Percentiles rank a stretch among this genome's conserved stretches.
phyloP scores from a whole-genome alignment of 2,329 filamentous ascomycete genomes.

The Aaosphaeria pasadenensis region DNA sequence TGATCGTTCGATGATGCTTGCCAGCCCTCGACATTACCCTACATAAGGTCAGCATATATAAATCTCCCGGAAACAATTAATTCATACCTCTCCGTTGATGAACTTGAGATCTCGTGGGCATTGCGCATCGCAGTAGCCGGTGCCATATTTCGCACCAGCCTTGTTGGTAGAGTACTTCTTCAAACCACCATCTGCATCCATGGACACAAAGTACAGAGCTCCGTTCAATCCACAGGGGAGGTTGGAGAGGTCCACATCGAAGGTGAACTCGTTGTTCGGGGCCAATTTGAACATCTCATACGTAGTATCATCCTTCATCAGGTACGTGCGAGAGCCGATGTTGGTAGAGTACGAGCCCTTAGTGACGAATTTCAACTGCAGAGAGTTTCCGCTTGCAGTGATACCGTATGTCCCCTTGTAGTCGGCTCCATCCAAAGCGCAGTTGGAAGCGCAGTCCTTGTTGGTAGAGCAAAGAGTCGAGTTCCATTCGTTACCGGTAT shows the following conservation, averaged over 20 bases:
- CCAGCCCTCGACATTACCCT: slow-evolving; percentile 56
- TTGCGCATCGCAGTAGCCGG: slow-evolving; percentile 36
- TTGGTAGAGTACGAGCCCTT: slow-evolving; percentile 18
- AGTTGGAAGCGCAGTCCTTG: slow-evolving; percentile 47
- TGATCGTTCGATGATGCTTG: slow-evolving; percentile 47
- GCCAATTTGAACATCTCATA: slow-evolving; percentile 22
- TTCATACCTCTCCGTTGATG: slow-evolving; percentile 44
- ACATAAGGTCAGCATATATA: background rate
- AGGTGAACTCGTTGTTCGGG: slow-evolving; percentile 21
- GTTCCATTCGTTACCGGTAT: slow-evolving; percentile 45
- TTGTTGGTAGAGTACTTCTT: slow-evolving; percentile 42
- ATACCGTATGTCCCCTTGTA: slow-evolving; percentile 50
- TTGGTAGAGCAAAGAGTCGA: slow-evolving; percentile 43
- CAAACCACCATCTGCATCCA: slow-evolving; percentile 60
- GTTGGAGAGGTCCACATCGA: slow-evolving; percentile 23
- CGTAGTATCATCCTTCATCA: slow-evolving; percentile 18
- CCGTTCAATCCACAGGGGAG: slow-evolving; percentile 51
- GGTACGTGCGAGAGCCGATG: slow-evolving; percentile 22
- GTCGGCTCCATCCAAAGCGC: slow-evolving; percentile 54
- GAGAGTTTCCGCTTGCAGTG: slow-evolving; percentile 18
- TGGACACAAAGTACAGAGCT: slow-evolving; percentile 63
- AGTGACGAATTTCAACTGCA: slow-evolving; percentile 20
- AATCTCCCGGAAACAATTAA: background rate
- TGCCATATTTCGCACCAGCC: slow-evolving; percentile 53
- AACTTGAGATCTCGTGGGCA: slow-evolving; percentile 46